phyloP scores from a whole-genome alignment of 164 flowering plant genomes.

The Aristolochia fimbriata region DNA sequence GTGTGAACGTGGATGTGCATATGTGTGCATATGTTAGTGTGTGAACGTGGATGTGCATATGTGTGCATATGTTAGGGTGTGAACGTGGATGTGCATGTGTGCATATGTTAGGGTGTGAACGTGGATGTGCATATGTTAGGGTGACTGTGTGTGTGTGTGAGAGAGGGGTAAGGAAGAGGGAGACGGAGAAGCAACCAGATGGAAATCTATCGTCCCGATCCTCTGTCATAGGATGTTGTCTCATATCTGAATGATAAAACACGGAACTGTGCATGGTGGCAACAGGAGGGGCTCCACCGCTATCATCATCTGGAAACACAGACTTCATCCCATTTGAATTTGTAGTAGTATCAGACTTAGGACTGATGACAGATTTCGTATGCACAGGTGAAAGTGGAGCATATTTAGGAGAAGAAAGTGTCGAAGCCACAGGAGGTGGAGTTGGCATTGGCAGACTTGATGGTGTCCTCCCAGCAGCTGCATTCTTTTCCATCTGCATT shows the following conservation, averaged over 20 bases:
- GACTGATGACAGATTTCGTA: conserved; percentile 40
- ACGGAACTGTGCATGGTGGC: conserved; percentile 26
- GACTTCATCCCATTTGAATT: conserved; percentile 41
- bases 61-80: too few relatives aligned
- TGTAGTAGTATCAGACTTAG: conserved; percentile 49
- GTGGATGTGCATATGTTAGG: too few relatives aligned
- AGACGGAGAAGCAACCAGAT: conserved; percentile 24
- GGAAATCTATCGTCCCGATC: conserved; percentile 56
- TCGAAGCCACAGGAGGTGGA: conserved; percentile 75
- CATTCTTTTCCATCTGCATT: conserved; percentile 90
- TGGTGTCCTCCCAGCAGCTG: conserved; percentile 94
- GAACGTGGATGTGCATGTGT: too few relatives aligned
- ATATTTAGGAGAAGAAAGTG: conserved; percentile 62
- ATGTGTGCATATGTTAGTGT: too few relatives aligned
- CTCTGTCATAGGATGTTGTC: conserved; percentile 34
- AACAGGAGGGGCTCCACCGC: conserved; percentile 13
- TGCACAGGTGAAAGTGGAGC: conserved; percentile 78
- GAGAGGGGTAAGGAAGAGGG: not conserved
- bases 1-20: too few relatives aligned
- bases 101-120: too few relatives aligned
- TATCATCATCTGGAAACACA: conserved; percentile 50
- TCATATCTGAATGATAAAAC: conserved; percentile 25
- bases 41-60: too few relatives aligned
- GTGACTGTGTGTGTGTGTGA: too few relatives aligned
- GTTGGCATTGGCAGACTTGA: conserved; percentile 83